phyloP scores from a whole-genome alignment of 2,329 filamentous ascomycete genomes.

The Cadophora gregata region DNA sequence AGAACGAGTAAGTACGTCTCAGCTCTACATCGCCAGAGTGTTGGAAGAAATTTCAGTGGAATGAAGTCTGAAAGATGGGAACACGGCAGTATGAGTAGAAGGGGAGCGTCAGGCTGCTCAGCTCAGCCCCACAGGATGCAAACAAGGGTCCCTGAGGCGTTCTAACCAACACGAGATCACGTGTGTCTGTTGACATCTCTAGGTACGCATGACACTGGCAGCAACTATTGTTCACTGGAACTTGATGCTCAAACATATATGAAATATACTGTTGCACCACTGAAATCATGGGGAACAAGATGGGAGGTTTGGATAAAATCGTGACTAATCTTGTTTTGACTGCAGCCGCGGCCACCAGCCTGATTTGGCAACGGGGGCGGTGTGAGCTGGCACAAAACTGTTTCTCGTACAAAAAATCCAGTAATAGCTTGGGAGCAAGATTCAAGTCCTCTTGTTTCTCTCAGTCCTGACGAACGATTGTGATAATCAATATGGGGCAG shows the following conservation, averaged over 20 bases:
- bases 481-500: conserved; percentile 46
- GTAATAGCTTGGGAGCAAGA: background rate
- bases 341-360: background rate
- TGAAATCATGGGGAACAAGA: background rate
- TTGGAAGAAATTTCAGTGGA: background rate
- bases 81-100: background rate
- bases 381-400: conserved; percentile 1
- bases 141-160: background rate
- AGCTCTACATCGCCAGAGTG: background rate
- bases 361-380: background rate
- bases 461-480: background rate
- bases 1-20: background rate
- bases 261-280: background rate
- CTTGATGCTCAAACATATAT: background rate
- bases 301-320: background rate
- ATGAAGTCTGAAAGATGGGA: background rate
- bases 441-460: background rate
- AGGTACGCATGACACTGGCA: background rate
- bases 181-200: background rate
- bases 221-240: background rate
- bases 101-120: background rate
- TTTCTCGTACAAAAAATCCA: background rate
- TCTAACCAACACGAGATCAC: background rate
- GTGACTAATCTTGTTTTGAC: background rate
- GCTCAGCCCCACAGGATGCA: conserved; percentile 10